Evolutionary conservation across 2,329 filamentous ascomycete species (phyloP).

Genomic region (Chaetomiaceae sp.): DNA sequence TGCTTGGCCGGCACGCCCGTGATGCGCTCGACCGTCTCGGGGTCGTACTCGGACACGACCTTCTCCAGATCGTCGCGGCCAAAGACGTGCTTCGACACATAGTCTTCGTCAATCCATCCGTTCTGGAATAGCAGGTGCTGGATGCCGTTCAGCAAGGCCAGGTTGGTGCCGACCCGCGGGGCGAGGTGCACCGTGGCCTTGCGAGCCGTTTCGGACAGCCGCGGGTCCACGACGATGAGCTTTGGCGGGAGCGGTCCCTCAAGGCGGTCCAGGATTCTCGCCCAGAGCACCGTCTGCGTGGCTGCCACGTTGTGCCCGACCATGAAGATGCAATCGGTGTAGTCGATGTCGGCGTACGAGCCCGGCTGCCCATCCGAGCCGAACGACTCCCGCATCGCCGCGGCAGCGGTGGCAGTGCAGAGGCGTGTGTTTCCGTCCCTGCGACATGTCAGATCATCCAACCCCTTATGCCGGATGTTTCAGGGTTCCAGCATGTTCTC

Average conservation of each 20-base stretch:
- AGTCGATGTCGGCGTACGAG: conserved; percentile 35
- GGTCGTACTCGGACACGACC: conserved; percentile 31
- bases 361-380: conserved; percentile 36
- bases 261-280: conserved; percentile 33
- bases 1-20: conserved; percentile 32
- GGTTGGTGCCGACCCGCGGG: conserved; percentile 34
- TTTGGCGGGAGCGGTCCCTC: conserved; percentile 34
- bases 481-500: conserved; percentile 1
- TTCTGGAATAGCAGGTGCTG: conserved; percentile 36
- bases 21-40: conserved; percentile 32
- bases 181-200: conserved; percentile 34
- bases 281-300: conserved; percentile 37
- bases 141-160: conserved; percentile 36
- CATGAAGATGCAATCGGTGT: conserved; percentile 35
- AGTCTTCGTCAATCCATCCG: conserved; percentile 33
- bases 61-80: conserved; percentile 28
- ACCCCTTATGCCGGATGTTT: neutral
- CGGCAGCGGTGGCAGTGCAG: conserved; percentile 36
- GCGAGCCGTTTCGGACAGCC: conserved; percentile 32
- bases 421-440: conserved; percentile 39
- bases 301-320: conserved; percentile 36
- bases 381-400: conserved; percentile 37
- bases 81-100: conserved; percentile 29
- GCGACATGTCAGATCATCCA: neutral
- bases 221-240: conserved; percentile 35